phyloP scores from a whole-genome alignment of 306 rosid genomes.

The Cicer bijugum region DNA sequence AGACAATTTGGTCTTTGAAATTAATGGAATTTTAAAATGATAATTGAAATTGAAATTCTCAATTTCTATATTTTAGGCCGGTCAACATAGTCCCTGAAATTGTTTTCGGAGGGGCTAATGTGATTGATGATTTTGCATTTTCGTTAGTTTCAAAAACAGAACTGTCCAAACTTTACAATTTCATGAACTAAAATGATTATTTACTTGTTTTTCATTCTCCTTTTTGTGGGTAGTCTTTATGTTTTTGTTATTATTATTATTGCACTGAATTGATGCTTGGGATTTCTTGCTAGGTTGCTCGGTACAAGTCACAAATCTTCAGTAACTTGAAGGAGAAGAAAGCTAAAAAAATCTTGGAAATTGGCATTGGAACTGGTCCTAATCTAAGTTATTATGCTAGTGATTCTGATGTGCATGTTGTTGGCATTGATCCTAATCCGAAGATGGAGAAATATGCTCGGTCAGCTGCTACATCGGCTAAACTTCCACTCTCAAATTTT shows the following conservation, averaged over 20 bases:
- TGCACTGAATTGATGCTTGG: constrained; percentile 11
- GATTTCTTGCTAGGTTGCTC: constrained; percentile 64
- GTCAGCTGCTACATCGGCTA: constrained; percentile 62
- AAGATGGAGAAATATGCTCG: constrained; percentile 88
- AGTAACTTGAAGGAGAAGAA: constrained; percentile 70
- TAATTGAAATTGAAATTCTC: not conserved
- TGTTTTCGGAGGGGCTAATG: not conserved
- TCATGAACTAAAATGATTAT: not conserved
- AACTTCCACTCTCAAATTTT: constrained; percentile 66
- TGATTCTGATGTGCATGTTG: constrained; percentile 56
- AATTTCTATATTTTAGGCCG: not conserved
- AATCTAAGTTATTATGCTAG: constrained; percentile 71
- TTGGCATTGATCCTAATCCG: constrained; percentile 79
- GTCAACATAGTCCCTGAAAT: not conserved
- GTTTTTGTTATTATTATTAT: not conserved
- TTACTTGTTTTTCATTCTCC: not conserved
- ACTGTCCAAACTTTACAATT: too few species aligned
- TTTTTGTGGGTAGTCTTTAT: not conserved
- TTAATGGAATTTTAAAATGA: not conserved
- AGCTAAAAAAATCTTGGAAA: constrained; percentile 71
- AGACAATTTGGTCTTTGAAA: not conserved
- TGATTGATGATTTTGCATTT: not conserved
- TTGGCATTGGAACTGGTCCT: constrained; percentile 90
- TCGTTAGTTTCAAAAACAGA: not conserved
- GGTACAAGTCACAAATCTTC: constrained; percentile 68